Conservation (phyloP, 495 filamentous ascomycete genomes). For the Penicillium ucsense region DNA sequence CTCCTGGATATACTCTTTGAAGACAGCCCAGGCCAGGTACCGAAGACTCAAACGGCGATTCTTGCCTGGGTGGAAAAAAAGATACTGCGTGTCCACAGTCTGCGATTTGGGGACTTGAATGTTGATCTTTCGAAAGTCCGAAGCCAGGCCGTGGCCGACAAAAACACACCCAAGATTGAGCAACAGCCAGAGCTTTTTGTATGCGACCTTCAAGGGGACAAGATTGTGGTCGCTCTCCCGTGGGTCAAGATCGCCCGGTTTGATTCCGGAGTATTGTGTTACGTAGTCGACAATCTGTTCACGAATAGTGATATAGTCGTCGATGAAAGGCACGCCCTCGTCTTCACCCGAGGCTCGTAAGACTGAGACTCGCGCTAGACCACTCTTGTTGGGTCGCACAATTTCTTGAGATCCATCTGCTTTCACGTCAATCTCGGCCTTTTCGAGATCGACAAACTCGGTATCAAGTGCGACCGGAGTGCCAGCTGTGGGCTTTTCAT, state of each 20-base stretch:
- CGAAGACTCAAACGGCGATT: slow-evolving; percentile 74
- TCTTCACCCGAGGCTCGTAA: slow-evolving; percentile 64
- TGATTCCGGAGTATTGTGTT: slow-evolving; percentile 86
- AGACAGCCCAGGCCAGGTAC: slow-evolving; percentile 78
- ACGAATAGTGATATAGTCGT: slow-evolving; percentile 88
- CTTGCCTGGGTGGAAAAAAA: slow-evolving; percentile 60
- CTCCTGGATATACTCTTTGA: slow-evolving; percentile 85
- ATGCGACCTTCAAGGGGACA: slow-evolving; percentile 79
- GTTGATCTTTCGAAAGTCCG: slow-evolving; percentile 96
- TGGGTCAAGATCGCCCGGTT: slow-evolving; percentile 70
- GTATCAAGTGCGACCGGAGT: slow-evolving; percentile 85
- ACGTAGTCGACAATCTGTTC: slow-evolving; percentile 95
- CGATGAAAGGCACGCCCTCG: slow-evolving; percentile 82
- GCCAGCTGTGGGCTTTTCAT: slow-evolving; percentile 57
- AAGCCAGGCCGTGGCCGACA: slow-evolving; percentile 82
- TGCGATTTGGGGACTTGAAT: slow-evolving; percentile 89
- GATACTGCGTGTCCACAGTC: slow-evolving; percentile 83
- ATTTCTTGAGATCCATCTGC: slow-evolving; percentile 81
- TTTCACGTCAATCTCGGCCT: slow-evolving; percentile 87
- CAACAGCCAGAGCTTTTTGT: slow-evolving; percentile 96
- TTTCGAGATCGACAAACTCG: slow-evolving; percentile 85
- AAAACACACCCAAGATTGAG: slow-evolving; percentile 91
- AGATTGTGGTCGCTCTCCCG: slow-evolving; percentile 65
- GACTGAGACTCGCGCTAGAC: slow-evolving; percentile 80
- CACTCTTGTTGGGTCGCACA: slow-evolving; percentile 73